phyloP scores from a whole-genome alignment of 1,139 yeast genomes.

The Diutina catenulata region DNA sequence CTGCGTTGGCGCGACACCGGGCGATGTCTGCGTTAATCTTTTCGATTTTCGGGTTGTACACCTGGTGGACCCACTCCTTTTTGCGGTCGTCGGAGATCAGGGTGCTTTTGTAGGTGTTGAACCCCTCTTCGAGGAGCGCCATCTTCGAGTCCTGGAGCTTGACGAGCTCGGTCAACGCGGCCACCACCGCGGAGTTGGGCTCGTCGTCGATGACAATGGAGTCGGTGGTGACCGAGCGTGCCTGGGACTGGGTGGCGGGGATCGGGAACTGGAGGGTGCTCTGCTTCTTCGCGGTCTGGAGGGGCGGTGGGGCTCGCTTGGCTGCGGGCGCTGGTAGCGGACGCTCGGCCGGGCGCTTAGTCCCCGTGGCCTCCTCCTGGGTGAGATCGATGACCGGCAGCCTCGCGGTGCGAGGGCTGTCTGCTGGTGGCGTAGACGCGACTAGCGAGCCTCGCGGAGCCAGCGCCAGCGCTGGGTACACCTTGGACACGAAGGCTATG shows the following conservation, averaged over 20 bases:
- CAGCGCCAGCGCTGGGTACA: not conserved
- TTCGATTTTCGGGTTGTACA: slow-evolving; percentile 14
- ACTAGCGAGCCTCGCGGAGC: not conserved
- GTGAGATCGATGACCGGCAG: no score
- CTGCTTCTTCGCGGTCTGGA: not conserved
- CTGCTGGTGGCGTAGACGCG: not conserved
- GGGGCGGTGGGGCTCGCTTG: not conserved
- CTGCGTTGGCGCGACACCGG: not conserved
- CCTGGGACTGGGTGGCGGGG: not conserved
- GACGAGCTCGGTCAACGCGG: not conserved
- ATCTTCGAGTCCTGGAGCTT: not conserved
- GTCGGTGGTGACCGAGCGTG: not conserved
- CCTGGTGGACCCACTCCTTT: slow-evolving; percentile 14
- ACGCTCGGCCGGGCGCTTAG: not conserved
- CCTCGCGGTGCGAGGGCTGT: no score
- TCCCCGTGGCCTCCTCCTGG: not conserved
- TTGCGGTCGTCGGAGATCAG: slow-evolving; percentile 21
- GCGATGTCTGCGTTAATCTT: slow-evolving; percentile 7
- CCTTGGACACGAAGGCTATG: not conserved
- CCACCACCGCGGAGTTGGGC: not conserved
- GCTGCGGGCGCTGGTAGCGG: not conserved
- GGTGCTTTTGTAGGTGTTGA: not conserved
- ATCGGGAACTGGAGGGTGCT: not conserved
- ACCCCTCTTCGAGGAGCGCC: not conserved
- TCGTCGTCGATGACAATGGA: not conserved